Conservation (phyloP, 2,329 filamentous ascomycete genomes). For the Scorias spongiosa region DNA sequence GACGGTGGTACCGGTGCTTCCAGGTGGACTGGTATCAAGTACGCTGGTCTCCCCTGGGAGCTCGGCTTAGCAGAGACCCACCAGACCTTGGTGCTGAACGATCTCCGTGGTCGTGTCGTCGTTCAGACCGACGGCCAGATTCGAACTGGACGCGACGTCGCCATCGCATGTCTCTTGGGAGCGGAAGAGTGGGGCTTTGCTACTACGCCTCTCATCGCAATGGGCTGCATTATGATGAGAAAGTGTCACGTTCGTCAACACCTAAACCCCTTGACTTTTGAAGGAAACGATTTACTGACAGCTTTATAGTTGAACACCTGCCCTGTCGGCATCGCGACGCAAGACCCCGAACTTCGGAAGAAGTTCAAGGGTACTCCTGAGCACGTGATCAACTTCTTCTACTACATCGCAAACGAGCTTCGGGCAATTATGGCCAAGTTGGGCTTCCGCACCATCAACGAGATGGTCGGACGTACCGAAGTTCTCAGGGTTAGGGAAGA, state of each 20-base stretch:
- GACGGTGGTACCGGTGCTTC: conserved; percentile 95
- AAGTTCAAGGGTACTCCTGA: conserved; percentile 90
- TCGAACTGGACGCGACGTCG: conserved; percentile 81
- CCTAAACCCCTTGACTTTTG: neutral
- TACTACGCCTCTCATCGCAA: conserved; percentile 83
- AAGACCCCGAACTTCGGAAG: conserved; percentile 84
- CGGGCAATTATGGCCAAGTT: conserved; percentile 94
- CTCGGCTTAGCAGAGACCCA: conserved; percentile 92
- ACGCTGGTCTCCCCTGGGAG: conserved; percentile 93
- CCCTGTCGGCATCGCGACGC: conserved; percentile 87
- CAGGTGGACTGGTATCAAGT: conserved; percentile 97
- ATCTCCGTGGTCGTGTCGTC: conserved; percentile 85
- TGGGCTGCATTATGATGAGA: conserved; percentile 93
- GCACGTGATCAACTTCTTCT: conserved; percentile 98
- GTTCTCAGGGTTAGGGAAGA: conserved; percentile 76
- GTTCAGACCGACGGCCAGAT: conserved; percentile 95
- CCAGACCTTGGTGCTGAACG: conserved; percentile 89
- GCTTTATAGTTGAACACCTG: conserved; percentile 49
- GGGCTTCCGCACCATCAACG: conserved; percentile 87
- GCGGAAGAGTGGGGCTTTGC: conserved; percentile 98
- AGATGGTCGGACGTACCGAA: conserved; percentile 92
- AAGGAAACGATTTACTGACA: conserved; percentile 7
- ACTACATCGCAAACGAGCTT: conserved; percentile 91
- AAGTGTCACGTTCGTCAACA: conserved; percentile 43
- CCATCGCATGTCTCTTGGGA: conserved; percentile 84